Evolutionary conservation across 2,329 filamentous ascomycete genomes (phyloP), one percentile per base, ranked within the genome.

Genomic region (Sporothrix euskadiensis): DNA sequence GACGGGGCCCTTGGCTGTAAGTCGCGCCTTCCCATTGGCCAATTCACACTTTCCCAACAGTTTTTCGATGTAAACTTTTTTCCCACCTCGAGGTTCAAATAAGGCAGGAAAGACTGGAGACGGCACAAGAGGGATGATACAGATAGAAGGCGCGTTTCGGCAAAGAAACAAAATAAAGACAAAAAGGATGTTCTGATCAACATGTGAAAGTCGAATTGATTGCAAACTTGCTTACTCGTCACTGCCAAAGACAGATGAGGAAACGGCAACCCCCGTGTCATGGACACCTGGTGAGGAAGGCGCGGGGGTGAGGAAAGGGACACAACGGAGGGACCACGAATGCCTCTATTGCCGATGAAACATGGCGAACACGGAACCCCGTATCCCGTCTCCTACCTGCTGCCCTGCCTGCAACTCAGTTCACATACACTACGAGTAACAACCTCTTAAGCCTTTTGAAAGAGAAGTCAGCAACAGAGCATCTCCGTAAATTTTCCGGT

Each of bases 21-120:
- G 75, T 76, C 35, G 59, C n/a, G 44, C 65, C 12, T 9, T 69
- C 30, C 59, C 35, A 76, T 76, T 76, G 76, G 76, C 70, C 74
- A 73, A 72, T 74, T 44, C 39, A 4, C 41, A 1, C 49, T 52
- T 71, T 76, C 76, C 76, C 76, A 76, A 76, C 76, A 76, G 75
- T 56, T 72, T 72, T 71, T 54, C 56, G 3, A 8, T 66, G 2
- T 19, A 61, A 35, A 12, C 49, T 71, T 66, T 52, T 35, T 65
- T 49, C 35, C 19, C n/a, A 57, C 22, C 32, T 57, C 22, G 47
- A 9, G 35, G 52, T 22, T 68, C 44, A 26, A 56, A 57, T 66
- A 63, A 12, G 70, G 70, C 32, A 72, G 56, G 47, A 70, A 72
- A 65, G 16, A 56, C 49, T 44, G 44, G 30, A 70, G 32, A 69